Base-by-base conservation (phyloP, 352 stramenopile species). In the Pythium aphanidermatum region DNA sequence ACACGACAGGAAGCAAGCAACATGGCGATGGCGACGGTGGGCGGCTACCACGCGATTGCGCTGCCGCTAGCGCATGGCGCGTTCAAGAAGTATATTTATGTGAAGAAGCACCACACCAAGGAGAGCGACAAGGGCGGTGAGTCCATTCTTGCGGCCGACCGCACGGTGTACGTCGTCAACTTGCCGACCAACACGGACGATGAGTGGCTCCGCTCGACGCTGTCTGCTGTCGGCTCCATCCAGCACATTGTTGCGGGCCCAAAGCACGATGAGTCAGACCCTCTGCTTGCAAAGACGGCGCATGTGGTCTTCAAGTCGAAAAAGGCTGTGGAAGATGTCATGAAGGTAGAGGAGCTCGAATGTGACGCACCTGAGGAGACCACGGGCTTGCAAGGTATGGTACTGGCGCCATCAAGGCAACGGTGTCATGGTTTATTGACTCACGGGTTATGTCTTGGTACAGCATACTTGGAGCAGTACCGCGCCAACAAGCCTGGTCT, bases 221-320 rank as follows among this genome's bases (percentile, higher is more conserved):
- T 92, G 16, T 58, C 66, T 46, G 39, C 64, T 7, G 42, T 83
- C 13, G 79, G 79, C 23, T 41, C 76, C 5, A 58, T 92, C 20
- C 79, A 92, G 60, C 63, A 83, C 64, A 50, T 92, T 34, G 56
- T 74, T 6, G 20, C 57, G 2, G 63, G 27, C 12, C n/a, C 30
- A 31, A 46, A 26, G 13, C 44, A 63, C 9, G 60, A 61, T 27
- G 24, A 35, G 0, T 37, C 23, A 4, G 61, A 70, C 20, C 48
- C 49, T n/a, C 33, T 65, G 10, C 29, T 57, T 2, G 58, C 63
- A 4, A 71, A 70, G 36, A 69, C 70, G 0, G 73, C 71, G 16
- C 73, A 88, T 41, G 68, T 92, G 14, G 79, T 88, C 35, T 92
- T 92, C 56, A 88, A 92, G 48, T 54, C 72, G 0, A 65, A 74